phyloP scores from a whole-genome alignment of 2,329 filamentous ascomycete genomes.

The Chalara sp. region DNA sequence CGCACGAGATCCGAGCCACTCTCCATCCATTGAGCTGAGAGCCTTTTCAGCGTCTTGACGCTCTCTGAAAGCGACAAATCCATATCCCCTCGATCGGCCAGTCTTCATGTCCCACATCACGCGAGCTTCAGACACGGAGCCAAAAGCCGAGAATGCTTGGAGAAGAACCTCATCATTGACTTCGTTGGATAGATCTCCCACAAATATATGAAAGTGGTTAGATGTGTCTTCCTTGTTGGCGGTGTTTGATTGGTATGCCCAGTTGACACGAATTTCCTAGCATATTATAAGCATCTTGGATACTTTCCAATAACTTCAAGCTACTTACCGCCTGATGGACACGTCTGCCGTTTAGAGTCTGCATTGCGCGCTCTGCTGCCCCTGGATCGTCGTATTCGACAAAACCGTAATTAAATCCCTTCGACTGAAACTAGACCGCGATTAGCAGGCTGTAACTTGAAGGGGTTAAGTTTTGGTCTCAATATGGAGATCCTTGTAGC shows the following conservation, averaged over 20 bases:
- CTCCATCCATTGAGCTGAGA: constrained; percentile 94
- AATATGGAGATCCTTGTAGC: neutral
- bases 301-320: neutral
- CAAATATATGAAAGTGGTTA: constrained; percentile 98
- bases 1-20: constrained; percentile 96
- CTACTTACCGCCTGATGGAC: constrained; percentile 87
- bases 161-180: constrained; percentile 94
- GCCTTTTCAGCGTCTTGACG: constrained; percentile 92
- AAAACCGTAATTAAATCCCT: constrained; percentile 98
- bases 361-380: constrained; percentile 94
- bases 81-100: constrained; percentile 91
- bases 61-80: constrained; percentile 95
- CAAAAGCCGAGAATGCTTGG: constrained; percentile 94
- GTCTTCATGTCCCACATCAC: constrained; percentile 99
- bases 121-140: constrained; percentile 90
- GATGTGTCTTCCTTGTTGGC: constrained; percentile 95
- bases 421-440: constrained; percentile 54
- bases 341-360: constrained; percentile 88
- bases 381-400: constrained; percentile 98
- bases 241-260: constrained; percentile 97
- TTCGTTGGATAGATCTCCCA: constrained; percentile 95
- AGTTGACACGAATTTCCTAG: constrained; percentile 97
- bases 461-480: constrained; percentile 15
- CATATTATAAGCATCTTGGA: constrained; percentile 17
- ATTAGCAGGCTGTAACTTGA: constrained; percentile 23